phyloP scores from a whole-genome alignment of 495 filamentous ascomycete species.

The Bombardia bombarda region DNA sequence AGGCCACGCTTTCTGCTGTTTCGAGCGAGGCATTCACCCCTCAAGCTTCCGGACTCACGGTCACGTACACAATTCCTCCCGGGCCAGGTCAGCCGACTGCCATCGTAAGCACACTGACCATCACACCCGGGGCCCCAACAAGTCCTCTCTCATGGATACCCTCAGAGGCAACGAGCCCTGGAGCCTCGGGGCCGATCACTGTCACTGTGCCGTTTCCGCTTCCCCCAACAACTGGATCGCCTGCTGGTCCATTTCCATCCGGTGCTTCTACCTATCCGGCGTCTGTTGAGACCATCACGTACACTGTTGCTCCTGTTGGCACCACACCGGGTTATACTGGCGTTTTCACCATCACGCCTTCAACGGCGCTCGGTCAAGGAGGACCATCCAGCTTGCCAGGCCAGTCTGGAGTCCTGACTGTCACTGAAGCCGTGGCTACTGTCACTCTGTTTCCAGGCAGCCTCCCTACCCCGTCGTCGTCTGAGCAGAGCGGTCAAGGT shows the following conservation, averaged over 20 bases:
- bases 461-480: neutral
- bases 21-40: no score
- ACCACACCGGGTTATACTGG: constrained; percentile 10
- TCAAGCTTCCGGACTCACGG: constrained; percentile 1
- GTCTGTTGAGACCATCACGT: constrained; percentile 9
- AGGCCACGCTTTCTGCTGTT: neutral
- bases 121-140: constrained; percentile 1
- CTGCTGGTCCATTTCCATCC: neutral
- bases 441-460: neutral
- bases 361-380: neutral
- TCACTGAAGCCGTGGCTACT: neutral
- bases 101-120: constrained; percentile 11
- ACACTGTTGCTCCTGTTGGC: constrained; percentile 8
- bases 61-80: constrained; percentile 15
- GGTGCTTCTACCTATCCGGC: neutral
- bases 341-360: constrained; percentile 8
- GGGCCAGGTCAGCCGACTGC: constrained; percentile 1
- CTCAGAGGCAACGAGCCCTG: neutral
- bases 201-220: neutral
- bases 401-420: constrained; percentile 2
- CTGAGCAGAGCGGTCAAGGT: neutral
- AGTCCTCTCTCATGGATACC: no score
- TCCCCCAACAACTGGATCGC: neutral
- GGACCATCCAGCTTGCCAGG: neutral
- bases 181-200: neutral